Conservation (phyloP, 2,329 filamentous ascomycete genomes). For the Trichoderma afroharzianum region DNA sequence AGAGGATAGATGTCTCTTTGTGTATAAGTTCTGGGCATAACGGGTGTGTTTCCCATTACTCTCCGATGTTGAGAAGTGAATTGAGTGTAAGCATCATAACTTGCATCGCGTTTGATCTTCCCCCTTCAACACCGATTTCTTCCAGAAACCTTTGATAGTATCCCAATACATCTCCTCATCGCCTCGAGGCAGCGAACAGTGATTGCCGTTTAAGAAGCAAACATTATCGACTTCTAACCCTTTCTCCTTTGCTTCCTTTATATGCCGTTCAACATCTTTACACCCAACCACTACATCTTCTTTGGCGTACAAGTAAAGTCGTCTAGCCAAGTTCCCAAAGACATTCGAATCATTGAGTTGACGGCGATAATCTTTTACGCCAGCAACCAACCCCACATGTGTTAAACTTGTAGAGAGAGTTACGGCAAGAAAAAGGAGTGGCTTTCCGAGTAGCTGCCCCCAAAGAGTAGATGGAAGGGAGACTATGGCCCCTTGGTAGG, state of each 20-base stretch:
- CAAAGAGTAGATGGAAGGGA: background rate
- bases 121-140: background rate
- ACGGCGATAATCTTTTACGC: background rate
- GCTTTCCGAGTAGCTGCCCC: background rate
- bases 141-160: background rate
- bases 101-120: background rate
- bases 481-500: background rate
- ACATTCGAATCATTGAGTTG: background rate
- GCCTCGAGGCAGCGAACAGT: background rate
- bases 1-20: background rate
- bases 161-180: slow-evolving; percentile 2
- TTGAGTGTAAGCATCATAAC: background rate
- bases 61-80: background rate
- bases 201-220: background rate
- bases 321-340: background rate
- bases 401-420: background rate
- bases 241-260: background rate
- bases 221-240: background rate
- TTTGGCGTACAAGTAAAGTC: slow-evolving; percentile 1
- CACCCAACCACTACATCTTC: background rate
- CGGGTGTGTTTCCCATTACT: background rate
- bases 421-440: background rate
- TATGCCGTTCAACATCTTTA: slow-evolving; percentile 3
- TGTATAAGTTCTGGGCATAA: background rate
- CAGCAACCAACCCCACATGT: background rate